Evolutionary conservation across 129 eudicot genomes (phyloP), one percentile per base, ranked within the genome.

Genomic region (Deinandra increscens): DNA sequence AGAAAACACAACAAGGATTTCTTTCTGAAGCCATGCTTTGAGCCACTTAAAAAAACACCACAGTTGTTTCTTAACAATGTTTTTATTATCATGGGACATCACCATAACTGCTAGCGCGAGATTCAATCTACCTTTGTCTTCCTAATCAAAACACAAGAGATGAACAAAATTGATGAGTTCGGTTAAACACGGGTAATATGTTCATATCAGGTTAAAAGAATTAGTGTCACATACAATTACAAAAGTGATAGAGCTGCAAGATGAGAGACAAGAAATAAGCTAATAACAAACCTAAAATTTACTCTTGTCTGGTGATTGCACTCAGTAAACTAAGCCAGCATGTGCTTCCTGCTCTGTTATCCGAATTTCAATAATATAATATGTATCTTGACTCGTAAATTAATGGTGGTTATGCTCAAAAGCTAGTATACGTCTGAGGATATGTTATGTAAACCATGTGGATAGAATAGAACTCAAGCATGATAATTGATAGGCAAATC

Each of bases 91-190:
- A 33, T 63, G 63, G 2, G 46, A 19, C 33, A 45, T 15, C 56
- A 66, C 6, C 55, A 29, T 81, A 88, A 96, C 98, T 89, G 97
- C 68, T n/a, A 93, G 66, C 23, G 92, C 83, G 70, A 91, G 94
- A 77, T 86, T 87, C 69, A 93, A 74, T 73, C 99, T 95, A 65
- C 92, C 88, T 59, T 81, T 85, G 37, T 85, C 99, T 74, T 86
- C 99, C 43, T 67, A 87, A 68, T 93, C 99, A 70, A 93, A 93
- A 84, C 87, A 93, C 68, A 93, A 80, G 68, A 93, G 88, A 97
- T 93, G 95, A 86, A 86, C 38, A 70, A 49, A 53, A 56, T 50
- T 42, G 75, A 56, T 63, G 29, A 34, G 38, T 29, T 68, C 23
- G 69, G 63, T 72, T 59, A 78, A 72, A 59, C 64, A 23, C 49